Evolutionary conservation across 2,329 filamentous ascomycete genomes (phyloP).

Genomic region (Ascochyta fabae): DNA sequence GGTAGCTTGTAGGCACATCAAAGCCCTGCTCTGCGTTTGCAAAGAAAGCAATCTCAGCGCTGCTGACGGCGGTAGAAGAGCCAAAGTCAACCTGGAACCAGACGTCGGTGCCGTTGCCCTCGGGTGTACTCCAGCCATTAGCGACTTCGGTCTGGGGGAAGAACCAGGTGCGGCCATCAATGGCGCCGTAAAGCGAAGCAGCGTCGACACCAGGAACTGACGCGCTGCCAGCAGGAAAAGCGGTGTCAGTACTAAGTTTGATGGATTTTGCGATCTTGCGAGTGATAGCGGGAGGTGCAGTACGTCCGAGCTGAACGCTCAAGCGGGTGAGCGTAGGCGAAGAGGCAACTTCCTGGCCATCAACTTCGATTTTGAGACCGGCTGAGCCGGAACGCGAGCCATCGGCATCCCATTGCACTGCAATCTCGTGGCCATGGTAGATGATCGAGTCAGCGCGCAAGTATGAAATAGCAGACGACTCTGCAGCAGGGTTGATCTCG

Average conservation of each 20-base stretch:
- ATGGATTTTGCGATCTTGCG: slow-evolving; percentile 47
- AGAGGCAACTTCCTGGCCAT: slow-evolving; percentile 42
- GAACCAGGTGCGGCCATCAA: slow-evolving; percentile 52
- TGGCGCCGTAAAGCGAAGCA: slow-evolving; percentile 43
- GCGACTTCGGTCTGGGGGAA: slow-evolving; percentile 45
- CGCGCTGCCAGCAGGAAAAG: slow-evolving; percentile 43
- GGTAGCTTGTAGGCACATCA: slow-evolving; percentile 39
- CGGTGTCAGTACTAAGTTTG: slow-evolving; percentile 38
- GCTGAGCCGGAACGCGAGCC: slow-evolving; percentile 42
- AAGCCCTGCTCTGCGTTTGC: slow-evolving; percentile 37
- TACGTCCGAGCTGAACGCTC: slow-evolving; percentile 26
- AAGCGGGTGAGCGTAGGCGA: slow-evolving; percentile 37
- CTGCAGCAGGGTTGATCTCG: slow-evolving; percentile 51
- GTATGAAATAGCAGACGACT: slow-evolving; percentile 42
- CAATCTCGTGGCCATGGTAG: slow-evolving; percentile 53
- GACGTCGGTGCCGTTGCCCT: slow-evolving; percentile 36
- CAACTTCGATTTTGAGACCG: slow-evolving; percentile 47
- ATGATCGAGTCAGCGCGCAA: slow-evolving; percentile 52
- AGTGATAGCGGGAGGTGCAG: slow-evolving; percentile 33
- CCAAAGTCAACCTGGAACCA: slow-evolving; percentile 52
- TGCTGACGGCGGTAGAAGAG: slow-evolving; percentile 28
- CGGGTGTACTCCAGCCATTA: slow-evolving; percentile 49
- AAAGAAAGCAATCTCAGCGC: slow-evolving; percentile 50
- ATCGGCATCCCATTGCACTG: slow-evolving; percentile 52
- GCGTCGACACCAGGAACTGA: slow-evolving; percentile 34